Evolutionary conservation across 2,329 filamentous ascomycete species (phyloP).

Genomic region (Fusarium hostae): DNA sequence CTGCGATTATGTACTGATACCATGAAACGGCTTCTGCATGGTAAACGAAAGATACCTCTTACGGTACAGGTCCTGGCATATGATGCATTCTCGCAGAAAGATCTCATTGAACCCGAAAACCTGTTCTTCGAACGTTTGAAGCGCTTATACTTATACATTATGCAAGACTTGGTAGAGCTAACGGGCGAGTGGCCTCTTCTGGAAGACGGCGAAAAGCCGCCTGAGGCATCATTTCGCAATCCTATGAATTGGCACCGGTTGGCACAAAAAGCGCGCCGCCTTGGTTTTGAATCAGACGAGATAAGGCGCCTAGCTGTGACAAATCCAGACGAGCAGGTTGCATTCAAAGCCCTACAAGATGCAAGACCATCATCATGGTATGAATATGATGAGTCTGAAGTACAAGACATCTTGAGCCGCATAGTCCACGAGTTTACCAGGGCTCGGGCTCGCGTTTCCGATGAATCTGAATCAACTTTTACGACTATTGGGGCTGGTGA

Average conservation of each 20-base stretch:
- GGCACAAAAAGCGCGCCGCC: not conserved
- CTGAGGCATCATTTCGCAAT: not conserved
- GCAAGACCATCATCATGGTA: not conserved
- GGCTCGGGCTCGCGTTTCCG: not conserved
- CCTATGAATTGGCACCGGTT: not conserved
- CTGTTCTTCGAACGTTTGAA: constrained; percentile 2
- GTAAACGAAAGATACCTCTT: not conserved
- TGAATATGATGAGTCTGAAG: not conserved
- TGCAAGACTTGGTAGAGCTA: constrained; percentile 10
- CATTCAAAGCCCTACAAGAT: not conserved
- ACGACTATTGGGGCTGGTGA: not conserved
- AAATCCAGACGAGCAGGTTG: not conserved
- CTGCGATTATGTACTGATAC: constrained; percentile 7
- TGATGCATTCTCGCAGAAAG: not conserved
- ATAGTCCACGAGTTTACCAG: not conserved
- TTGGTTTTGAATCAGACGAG: constrained; percentile 1
- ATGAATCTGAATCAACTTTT: not conserved
- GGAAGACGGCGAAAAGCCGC: not conserved
- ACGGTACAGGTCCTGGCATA: not conserved
- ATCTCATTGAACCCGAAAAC: not conserved
- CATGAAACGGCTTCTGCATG: not conserved
- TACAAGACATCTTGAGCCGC: not conserved
- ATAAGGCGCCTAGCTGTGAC: not conserved
- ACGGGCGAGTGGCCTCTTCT: constrained; percentile 4
- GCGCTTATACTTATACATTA: constrained; percentile 4